phyloP scores from a whole-genome alignment of 75 land plant species.

The Picea glauca region DNA sequence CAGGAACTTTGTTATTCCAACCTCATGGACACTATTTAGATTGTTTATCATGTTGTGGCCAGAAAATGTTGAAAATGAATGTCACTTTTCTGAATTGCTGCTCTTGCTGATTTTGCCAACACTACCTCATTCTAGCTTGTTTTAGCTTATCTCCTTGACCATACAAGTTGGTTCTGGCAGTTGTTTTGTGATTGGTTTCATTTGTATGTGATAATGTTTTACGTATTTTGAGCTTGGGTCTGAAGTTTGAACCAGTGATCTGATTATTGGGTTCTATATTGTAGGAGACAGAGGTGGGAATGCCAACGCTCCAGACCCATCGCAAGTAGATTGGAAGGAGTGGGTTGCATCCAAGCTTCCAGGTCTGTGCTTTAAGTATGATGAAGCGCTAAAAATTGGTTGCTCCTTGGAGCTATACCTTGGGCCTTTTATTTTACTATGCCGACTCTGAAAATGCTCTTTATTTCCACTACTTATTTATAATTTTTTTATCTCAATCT shows the following conservation, averaged over 20 bases:
- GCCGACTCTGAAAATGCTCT: neutral
- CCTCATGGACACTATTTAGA: no score
- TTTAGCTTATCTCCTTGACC: neutral
- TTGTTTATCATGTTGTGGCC: neutral
- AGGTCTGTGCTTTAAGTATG: constrained; percentile 7
- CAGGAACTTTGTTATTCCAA: no score
- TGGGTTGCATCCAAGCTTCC: constrained; percentile 5
- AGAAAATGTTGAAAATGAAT: neutral
- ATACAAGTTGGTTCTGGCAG: neutral
- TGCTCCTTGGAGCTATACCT: neutral
- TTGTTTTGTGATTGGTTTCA: constrained; percentile 1
- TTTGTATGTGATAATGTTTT: constrained; percentile 2
- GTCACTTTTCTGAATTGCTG: neutral
- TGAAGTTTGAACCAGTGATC: neutral
- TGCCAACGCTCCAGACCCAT: neutral
- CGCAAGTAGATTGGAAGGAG: constrained; percentile 8
- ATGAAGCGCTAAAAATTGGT: neutral
- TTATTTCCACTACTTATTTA: neutral
- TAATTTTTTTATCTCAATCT: neutral
- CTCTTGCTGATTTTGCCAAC: neutral
- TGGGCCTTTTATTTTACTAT: neutral
- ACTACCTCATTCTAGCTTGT: neutral
- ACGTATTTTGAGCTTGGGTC: neutral
- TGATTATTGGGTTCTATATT: neutral
- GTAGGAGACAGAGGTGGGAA: constrained; percentile 1